Base-by-base conservation (phyloP, 257 asterid species). In the Haberlea rhodopensis region DNA sequence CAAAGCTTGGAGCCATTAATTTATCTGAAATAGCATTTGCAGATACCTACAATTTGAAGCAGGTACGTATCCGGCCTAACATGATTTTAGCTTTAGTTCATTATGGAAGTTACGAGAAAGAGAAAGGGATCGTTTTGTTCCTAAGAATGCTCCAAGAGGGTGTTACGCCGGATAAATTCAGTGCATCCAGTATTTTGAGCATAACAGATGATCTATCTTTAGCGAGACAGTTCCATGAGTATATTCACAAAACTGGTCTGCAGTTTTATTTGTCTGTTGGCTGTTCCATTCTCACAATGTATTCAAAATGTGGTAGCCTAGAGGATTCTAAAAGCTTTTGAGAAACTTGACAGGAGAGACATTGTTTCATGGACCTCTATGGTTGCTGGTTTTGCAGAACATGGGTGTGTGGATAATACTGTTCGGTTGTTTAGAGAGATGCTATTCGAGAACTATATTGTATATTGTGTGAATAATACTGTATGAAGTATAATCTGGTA, bases 261-360 rank as follows among this genome's bases (percentile, higher is more conserved):
- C 58, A 66, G 8, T 75, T 73, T 57, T 85, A 83, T 60, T 67
- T 78, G 63, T 76, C 82, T 13, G 87, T 86, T 54, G 87, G 96
- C 65, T 73, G 92, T 75, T 86, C 90, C n/a, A 79, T 91, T 67
- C 70, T 80, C 48, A 82, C 84, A 6, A 89, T 91, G 98, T 89
- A 91, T 71, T 91, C 96, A 25, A 87, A 79, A 74, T 89, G 95
- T 73, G 87, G 89, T 60, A 63, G 76, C 65, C 66, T 91, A 43
- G 83, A 76, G 65, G 92, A 91, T 92, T 52, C 62, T 76, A 46
- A 70, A 72, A 66, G 77, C 80, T 57, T 91, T 91, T 72, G 73
- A 70, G 65, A 78, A 78, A 45, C 83, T 89, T 57, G 83, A 77
- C 63, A 69, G 56, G 61, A 91, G 78, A 83, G 96, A 89, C 73